Conservation (phyloP, 192 early-diverging fungal species). For the Blastocladiella britannica region DNA sequence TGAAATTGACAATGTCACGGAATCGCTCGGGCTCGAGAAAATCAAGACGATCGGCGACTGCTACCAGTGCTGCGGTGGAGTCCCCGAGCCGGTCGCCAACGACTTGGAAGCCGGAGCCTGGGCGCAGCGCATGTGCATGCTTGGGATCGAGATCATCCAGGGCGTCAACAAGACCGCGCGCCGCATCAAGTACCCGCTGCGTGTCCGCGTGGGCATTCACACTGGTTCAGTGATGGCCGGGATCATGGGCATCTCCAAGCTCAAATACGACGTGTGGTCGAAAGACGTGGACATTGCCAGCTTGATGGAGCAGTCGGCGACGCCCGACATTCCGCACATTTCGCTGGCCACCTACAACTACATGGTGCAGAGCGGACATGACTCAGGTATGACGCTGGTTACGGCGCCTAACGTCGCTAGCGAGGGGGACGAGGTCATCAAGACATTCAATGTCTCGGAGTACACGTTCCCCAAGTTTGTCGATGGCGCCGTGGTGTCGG, state of each 20-base stretch:
- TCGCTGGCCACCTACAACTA: constrained; percentile 6
- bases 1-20: constrained; percentile 11
- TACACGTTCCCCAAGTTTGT: background rate
- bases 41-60: constrained; percentile 19
- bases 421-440: background rate
- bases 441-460: background rate
- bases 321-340: constrained; percentile 9
- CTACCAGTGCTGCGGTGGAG: constrained; percentile 12
- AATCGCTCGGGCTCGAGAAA: constrained; percentile 13
- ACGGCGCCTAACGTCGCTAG: background rate
- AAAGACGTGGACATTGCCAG: constrained; percentile 14
- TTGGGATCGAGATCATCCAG: constrained; percentile 10
- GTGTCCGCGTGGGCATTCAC: constrained; percentile 12
- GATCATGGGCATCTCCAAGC: constrained; percentile 15
- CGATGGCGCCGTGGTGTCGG: background rate
- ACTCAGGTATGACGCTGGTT: background rate
- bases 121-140: constrained; percentile 9
- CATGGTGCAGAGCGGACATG: no score
- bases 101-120: constrained; percentile 6
- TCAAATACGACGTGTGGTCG: constrained; percentile 20
- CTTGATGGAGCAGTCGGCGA: constrained; percentile 12
- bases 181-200: constrained; percentile 5
- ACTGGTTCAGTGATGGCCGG: constrained; percentile 14
- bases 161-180: constrained; percentile 3
- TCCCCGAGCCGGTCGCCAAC: constrained; percentile 10